These are phyloP conservation scores for Cercophora samala DNA, from an alignment of 495 filamentous ascomycete genomes.

Conservation along the genomic window DNA sequence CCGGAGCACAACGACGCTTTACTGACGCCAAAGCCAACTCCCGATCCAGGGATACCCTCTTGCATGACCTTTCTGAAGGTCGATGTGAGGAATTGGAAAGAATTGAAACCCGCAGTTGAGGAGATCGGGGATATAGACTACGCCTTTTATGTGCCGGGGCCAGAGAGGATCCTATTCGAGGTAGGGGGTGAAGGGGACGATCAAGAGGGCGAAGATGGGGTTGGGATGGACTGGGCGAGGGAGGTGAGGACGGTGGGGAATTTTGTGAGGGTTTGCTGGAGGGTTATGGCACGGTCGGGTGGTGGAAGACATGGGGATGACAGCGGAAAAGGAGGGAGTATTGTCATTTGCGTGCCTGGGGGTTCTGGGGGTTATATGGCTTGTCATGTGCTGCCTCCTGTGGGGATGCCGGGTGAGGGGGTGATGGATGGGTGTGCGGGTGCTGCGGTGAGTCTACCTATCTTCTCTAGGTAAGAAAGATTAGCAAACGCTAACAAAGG, in stretches of 20 bases:
- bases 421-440: not conserved
- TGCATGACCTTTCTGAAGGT: not conserved
- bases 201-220: not conserved
- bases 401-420: not conserved
- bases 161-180: not conserved
- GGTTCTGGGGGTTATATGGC: not conserved
- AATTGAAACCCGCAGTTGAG: not conserved
- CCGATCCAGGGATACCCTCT: not conserved
- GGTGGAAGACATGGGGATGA: not conserved
- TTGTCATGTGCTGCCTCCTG: not conserved
- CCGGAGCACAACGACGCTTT: not conserved
- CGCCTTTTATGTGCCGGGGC: not conserved
- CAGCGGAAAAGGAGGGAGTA: not conserved
- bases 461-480: not conserved
- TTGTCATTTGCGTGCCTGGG: not conserved
- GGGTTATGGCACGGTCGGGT: not conserved
- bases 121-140: not conserved
- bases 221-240: not conserved
- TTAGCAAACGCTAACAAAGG: not conserved
- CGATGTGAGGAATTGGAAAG: not conserved
- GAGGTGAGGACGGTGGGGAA: not conserved
- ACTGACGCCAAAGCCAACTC: not conserved
- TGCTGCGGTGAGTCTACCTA: not conserved
- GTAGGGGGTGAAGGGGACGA: not conserved
- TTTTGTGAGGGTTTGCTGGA: not conserved